These are phyloP conservation scores for Omphalea diandra DNA, from an alignment of 441 rosid genomes.

Conservation along the genomic window DNA sequence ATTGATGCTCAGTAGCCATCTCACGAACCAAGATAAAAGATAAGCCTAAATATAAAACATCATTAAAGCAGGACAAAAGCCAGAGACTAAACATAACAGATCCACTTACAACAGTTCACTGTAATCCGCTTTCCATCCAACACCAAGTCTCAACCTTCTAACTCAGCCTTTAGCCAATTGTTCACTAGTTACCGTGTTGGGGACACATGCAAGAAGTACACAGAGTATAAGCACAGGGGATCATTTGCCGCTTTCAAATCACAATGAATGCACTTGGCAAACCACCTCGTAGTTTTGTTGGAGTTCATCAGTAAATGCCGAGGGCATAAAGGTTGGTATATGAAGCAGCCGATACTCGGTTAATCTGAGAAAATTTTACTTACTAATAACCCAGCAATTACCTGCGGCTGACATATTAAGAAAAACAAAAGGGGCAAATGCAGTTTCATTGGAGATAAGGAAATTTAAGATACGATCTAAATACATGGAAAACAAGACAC, in stretches of 20 bases:
- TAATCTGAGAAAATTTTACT: background rate
- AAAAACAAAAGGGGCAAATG: background rate
- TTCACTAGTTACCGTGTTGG: background rate
- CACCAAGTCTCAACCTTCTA: background rate
- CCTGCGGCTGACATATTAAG: background rate
- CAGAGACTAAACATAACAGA: background rate
- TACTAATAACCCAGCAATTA: background rate
- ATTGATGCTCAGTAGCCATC: background rate
- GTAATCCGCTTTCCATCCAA: constrained; percentile 4
- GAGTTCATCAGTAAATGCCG: background rate
- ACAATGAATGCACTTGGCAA: constrained; percentile 12
- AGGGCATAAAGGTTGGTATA: background rate
- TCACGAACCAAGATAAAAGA: background rate
- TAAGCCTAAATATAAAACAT: background rate
- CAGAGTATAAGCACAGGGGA: background rate
- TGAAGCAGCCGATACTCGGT: background rate
- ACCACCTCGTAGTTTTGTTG: background rate
- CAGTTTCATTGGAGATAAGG: background rate
- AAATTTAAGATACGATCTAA: background rate
- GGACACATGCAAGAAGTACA: too few species aligned
- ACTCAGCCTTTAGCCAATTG: background rate
- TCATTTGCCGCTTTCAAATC: background rate
- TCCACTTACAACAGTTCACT: background rate
- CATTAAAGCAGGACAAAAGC: background rate
- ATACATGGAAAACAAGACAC: background rate